Evolutionary conservation across 1,284 basidiomycete genomes (phyloP).

Genomic region (Exsudoporus floridanus): DNA sequence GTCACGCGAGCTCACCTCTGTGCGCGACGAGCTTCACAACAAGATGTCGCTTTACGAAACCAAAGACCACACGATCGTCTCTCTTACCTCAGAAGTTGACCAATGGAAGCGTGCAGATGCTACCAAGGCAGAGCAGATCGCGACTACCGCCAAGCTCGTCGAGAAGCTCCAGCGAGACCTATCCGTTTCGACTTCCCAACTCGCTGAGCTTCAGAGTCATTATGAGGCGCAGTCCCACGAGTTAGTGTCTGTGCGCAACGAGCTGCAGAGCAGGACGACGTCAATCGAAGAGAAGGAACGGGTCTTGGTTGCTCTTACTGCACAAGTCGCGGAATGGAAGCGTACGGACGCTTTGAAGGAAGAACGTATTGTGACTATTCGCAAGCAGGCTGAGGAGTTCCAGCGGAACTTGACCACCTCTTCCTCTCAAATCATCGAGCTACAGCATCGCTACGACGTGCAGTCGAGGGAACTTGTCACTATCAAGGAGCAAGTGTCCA

Average conservation of each 20-base stretch:
- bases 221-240: background rate
- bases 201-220: background rate
- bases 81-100: background rate
- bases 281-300: slow-evolving; percentile 1
- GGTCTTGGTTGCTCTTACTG: background rate
- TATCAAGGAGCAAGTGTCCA: background rate
- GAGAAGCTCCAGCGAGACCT: background rate
- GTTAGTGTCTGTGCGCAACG: background rate
- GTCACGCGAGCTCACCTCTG: background rate
- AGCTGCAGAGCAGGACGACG: background rate
- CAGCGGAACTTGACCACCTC: background rate
- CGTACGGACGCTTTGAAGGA: background rate
- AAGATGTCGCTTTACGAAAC: too few relatives aligned
- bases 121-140: background rate
- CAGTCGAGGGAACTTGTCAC: background rate
- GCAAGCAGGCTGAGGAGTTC: background rate
- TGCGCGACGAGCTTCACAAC: background rate
- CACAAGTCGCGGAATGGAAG: background rate
- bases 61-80: background rate
- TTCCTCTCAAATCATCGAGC: background rate
- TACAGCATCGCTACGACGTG: background rate
- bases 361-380: background rate
- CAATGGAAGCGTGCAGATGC: background rate
- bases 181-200: background rate
- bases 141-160: background rate